phyloP scores from a whole-genome alignment of 139 green algal species.

The Asterochloris sp. region DNA sequence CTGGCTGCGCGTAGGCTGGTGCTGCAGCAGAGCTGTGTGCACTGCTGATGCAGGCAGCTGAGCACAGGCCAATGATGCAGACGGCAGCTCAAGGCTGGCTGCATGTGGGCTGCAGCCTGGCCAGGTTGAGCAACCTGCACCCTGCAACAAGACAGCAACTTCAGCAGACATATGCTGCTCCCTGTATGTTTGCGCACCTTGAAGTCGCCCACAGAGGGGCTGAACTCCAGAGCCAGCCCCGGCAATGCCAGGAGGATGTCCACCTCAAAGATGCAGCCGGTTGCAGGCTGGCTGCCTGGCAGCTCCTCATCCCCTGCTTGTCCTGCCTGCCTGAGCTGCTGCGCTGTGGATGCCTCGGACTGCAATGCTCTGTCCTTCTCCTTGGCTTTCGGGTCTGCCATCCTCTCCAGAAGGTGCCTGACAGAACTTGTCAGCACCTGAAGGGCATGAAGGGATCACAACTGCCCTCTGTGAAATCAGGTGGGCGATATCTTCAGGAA shows the following conservation, averaged over 20 bases:
- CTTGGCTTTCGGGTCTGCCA: neutral
- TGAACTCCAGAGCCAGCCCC: slow-evolving; percentile 3
- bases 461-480: too few species aligned
- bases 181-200: neutral
- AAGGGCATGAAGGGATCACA: too few species aligned
- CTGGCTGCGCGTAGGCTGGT: too few species aligned
- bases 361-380: neutral
- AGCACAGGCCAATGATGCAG: too few species aligned
- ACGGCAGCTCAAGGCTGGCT: too few species aligned
- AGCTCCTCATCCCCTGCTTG: neutral
- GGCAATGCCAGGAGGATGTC: slow-evolving; percentile 43
- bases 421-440: neutral
- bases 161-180: too few species aligned
- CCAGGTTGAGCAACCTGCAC: too few species aligned
- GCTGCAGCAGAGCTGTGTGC: too few species aligned
- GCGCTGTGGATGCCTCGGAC: neutral
- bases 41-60: too few species aligned
- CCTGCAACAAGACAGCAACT: too few species aligned
- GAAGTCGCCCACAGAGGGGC: neutral
- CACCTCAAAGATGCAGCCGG: slow-evolving; percentile 49
- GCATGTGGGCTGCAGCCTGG: too few species aligned
- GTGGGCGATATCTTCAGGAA: too few species aligned
- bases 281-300: neutral
- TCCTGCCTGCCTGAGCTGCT: neutral
- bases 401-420: neutral